Evolutionary conservation across 148 eudicot species (phyloP).

Genomic region (Rhododendron simsii): DNA sequence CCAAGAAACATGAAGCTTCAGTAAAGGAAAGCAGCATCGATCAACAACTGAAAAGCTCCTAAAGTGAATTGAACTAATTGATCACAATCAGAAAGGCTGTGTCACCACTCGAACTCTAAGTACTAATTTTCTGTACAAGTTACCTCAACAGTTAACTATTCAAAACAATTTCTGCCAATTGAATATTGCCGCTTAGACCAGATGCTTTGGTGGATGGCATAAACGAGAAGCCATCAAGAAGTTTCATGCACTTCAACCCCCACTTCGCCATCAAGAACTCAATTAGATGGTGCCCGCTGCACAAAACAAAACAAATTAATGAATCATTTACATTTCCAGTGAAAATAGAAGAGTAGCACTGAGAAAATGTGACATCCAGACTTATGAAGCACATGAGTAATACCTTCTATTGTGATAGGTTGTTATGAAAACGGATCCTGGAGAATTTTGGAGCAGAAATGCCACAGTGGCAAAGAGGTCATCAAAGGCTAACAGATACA

Average conservation of each 20-base stretch:
- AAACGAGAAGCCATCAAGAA: constrained; percentile 78
- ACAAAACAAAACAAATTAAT: not conserved
- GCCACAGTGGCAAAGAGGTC: constrained; percentile 90
- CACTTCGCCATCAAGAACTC: constrained; percentile 89
- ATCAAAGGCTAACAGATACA: constrained; percentile 58
- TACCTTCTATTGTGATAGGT: constrained; percentile 93
- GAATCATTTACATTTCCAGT: not conserved
- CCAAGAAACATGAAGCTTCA: not conserved
- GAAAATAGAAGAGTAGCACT: not conserved
- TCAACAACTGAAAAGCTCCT: not conserved
- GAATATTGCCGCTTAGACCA: constrained; percentile 79
- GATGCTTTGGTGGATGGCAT: constrained; percentile 72
- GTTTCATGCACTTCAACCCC: constrained; percentile 79
- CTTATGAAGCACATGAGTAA: not conserved
- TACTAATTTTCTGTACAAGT: not conserved
- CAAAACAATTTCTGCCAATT: constrained; percentile 75
- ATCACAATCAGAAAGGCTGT: not conserved
- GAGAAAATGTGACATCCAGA: not conserved
- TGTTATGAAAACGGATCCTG: constrained; percentile 74
- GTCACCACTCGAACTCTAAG: not conserved
- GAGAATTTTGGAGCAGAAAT: constrained; percentile 71
- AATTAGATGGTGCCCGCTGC: constrained; percentile 94
- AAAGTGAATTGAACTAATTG: not conserved
- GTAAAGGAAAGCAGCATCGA: not conserved
- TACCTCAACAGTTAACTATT: constrained; percentile 13